Evolutionary conservation across 176 grass and related monocot genomes (phyloP).

Genomic region (Cenchrus americanus): DNA sequence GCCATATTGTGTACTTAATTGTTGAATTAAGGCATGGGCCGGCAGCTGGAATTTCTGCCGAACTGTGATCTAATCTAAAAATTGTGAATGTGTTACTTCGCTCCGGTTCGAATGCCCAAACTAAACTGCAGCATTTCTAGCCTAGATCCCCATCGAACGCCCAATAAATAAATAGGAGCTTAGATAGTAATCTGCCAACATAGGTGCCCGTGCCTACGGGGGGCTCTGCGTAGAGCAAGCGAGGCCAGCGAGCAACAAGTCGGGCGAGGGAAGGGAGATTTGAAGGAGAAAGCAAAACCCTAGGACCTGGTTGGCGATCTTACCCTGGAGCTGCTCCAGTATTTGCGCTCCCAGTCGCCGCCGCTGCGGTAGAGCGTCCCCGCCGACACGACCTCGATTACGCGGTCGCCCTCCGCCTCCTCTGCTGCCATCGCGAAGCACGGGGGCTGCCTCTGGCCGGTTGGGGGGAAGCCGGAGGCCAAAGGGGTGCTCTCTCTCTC

Average conservation of each 20-base stretch:
- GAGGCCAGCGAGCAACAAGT: background rate
- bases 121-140: background rate
- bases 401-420: slow-evolving; percentile 48
- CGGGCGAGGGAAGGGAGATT: background rate
- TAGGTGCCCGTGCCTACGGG: background rate
- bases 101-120: background rate
- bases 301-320: background rate
- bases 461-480: background rate
- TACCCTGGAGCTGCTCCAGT: slow-evolving; percentile 96
- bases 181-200: background rate
- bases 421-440: slow-evolving; percentile 9
- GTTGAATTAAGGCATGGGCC: background rate
- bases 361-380: slow-evolving; percentile 57
- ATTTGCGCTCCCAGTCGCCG: slow-evolving; percentile 78
- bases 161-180: background rate
- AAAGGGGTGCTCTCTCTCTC: background rate
- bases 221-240: background rate
- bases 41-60: background rate
- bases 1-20: background rate
- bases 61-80: background rate
- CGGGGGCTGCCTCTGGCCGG: background rate
- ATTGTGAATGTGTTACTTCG: background rate
- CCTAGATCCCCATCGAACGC: background rate
- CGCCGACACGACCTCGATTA: slow-evolving; percentile 74
- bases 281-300: slow-evolving; percentile 20